Percentiles rank a stretch among this genome's conserved stretches.
Evolutionary conservation across 352 stramenopile genomes (phyloP).

Genomic region (Pythium rishiriense): DNA sequence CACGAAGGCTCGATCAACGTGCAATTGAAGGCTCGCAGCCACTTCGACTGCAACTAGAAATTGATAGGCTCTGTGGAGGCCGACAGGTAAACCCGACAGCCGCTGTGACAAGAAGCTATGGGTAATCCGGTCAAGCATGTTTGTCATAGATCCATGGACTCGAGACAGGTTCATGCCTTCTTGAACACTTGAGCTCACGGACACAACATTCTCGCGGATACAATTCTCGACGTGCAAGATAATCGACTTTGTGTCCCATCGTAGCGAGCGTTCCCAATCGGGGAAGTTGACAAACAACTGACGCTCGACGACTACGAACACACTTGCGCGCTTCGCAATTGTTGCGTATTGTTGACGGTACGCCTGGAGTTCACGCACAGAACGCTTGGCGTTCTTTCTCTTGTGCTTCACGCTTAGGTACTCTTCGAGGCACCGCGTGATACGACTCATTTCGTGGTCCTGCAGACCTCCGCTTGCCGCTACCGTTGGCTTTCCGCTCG

Average conservation of each 20-base stretch:
- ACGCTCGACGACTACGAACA: slow-evolving; percentile 6
- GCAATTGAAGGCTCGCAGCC: background rate
- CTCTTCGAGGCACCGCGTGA: slow-evolving; percentile 18
- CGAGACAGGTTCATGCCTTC: background rate
- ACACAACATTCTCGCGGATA: background rate
- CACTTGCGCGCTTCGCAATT: background rate
- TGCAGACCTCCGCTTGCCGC: slow-evolving; percentile 8
- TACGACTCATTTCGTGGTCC: slow-evolving; percentile 23
- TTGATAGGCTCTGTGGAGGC: slow-evolving; percentile 3
- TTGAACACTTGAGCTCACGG: background rate
- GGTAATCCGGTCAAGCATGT: slow-evolving; percentile 6
- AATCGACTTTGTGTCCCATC: slow-evolving; percentile 7
- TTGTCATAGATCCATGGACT: slow-evolving; percentile 2
- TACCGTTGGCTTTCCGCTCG: background rate
- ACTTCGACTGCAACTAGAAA: background rate
- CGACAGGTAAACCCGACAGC: background rate
- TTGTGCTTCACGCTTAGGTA: slow-evolving; percentile 6
- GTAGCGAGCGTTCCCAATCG: background rate
- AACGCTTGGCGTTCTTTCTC: slow-evolving; percentile 8
- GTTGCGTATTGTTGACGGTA: background rate
- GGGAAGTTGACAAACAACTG: slow-evolving; percentile 3
- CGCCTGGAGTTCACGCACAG: background rate
- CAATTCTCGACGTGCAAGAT: slow-evolving; percentile 11
- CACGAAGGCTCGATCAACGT: background rate
- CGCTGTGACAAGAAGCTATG: background rate